Conservation (phyloP, 148 eudicot species). For the Drosera capensis region DNA sequence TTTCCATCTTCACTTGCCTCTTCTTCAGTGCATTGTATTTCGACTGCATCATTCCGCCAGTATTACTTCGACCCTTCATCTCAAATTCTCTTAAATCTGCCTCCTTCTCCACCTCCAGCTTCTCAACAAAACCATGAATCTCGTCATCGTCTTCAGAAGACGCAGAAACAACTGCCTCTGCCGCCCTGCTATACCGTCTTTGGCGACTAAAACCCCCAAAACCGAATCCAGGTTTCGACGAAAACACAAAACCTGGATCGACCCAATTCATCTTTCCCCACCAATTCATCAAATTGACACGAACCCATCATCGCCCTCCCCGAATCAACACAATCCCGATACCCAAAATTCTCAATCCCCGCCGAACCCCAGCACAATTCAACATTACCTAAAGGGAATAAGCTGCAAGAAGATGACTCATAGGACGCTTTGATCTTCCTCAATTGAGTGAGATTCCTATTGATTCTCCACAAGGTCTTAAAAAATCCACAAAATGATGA, state of each 20-base stretch:
- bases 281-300: constrained; percentile 7
- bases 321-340: constrained; percentile 1
- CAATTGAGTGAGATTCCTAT: constrained; percentile 12
- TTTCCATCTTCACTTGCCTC: constrained; percentile 62
- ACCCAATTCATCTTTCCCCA: constrained; percentile 11
- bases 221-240: constrained; percentile 15
- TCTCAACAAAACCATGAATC: constrained; percentile 33
- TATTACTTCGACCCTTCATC: too few species aligned
- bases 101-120: constrained; percentile 16
- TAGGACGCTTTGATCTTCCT: constrained; percentile 12
- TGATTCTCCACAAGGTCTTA: constrained; percentile 32
- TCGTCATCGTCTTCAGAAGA: constrained; percentile 75
- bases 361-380: constrained; percentile 6
- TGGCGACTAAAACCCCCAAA: constrained; percentile 8
- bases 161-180: constrained; percentile 46
- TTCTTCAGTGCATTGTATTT: constrained; percentile 40
- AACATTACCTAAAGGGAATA: neutral
- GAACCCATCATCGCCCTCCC: constrained; percentile 7
- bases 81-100: too few species aligned
- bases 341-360: constrained; percentile 3
- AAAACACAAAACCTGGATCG: constrained; percentile 7
- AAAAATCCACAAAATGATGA: too few species aligned
- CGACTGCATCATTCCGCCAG: constrained; percentile 40
- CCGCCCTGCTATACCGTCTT: constrained; percentile 37
- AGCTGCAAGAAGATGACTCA: constrained; percentile 8